Evolutionary conservation across 2,329 filamentous ascomycete genomes (phyloP).

Genomic region (Samsoniella hepiali): DNA sequence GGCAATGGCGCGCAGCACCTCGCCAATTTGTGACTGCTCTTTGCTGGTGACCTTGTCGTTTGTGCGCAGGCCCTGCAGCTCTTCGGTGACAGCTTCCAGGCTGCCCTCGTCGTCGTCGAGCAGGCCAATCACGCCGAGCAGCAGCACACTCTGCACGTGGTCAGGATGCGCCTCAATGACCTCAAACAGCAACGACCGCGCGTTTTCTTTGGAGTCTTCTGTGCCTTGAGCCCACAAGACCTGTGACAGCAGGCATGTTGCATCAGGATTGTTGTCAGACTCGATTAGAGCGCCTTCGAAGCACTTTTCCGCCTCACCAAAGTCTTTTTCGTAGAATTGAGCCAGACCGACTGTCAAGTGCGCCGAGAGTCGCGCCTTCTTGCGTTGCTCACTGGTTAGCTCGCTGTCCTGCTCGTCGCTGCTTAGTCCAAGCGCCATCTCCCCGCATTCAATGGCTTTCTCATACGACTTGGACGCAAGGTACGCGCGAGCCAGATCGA

Average conservation of each 20-base stretch:
- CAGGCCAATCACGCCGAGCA: conserved; percentile 80
- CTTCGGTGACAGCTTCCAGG: conserved; percentile 73
- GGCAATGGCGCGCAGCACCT: conserved; percentile 73
- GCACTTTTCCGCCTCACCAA: conserved; percentile 69
- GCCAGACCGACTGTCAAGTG: conserved; percentile 84
- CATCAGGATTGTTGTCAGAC: conserved; percentile 72
- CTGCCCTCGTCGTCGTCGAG: conserved; percentile 77
- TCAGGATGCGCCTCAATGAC: conserved; percentile 70
- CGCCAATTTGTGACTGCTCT: conserved; percentile 68
- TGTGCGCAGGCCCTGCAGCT: conserved; percentile 70
- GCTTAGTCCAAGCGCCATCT: conserved; percentile 75
- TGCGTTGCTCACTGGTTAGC: conserved; percentile 61
- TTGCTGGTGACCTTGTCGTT: conserved; percentile 58
- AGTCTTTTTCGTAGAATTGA: conserved; percentile 65
- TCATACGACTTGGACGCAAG: conserved; percentile 65
- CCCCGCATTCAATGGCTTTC: conserved; percentile 73
- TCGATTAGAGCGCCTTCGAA: conserved; percentile 80
- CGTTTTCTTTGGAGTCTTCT: conserved; percentile 68
- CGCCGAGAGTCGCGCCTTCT: conserved; percentile 73
- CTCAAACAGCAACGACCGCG: conserved; percentile 75
- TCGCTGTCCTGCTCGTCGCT: conserved; percentile 67
- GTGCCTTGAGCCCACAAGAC: conserved; percentile 89
- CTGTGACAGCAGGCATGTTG: conserved; percentile 82
- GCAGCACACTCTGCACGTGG: conserved; percentile 74
- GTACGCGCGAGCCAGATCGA: conserved; percentile 81